Base-by-base conservation (phyloP, 140 eudicot genomes). In the Stevia rebaudiana region DNA sequence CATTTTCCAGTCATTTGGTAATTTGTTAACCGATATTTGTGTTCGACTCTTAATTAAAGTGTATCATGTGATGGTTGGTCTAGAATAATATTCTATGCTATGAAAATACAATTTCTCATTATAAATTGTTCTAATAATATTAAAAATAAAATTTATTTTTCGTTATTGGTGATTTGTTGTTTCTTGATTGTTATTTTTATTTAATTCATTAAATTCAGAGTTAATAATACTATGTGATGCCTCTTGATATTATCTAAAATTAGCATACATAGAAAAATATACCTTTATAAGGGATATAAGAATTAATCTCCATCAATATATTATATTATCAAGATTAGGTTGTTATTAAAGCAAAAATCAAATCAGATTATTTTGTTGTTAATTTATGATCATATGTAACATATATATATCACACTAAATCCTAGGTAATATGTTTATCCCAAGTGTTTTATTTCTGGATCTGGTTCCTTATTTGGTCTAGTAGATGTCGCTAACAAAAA, bases 241-340 rank as follows among this genome's bases (percentile, higher is more conserved):
- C 70, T 71, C 70, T 50, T 61, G 70, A 71, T 41, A 51, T 71
- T 24, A 71, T 71, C 76, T 62, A 28, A 62, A 39, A 62, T 71
- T 61, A 71, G 76, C 76, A 61, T 61, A 71, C 52, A 53, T 2
- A 41, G 57, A 55, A 55, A 62, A 25, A 28, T 62, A 28, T 40
- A 22, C 54, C 70, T 50, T 61, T 23, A 28, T 7, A 15, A 60
- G 43, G 43, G 52, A 47, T 70, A 46, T 22, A 30, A 4, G 9
- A 61, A 49, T 23, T 35, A 24, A 15, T 37, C 6, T 61, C 63
- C 31, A 71, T 50, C 31, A 71, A 24, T 59, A 24, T 28, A 28
- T 1, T 28, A 47, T 48, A 68, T 17, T 43, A 48, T 31, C 36
- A 49, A 9, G 56, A 68, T 42, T 30, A 11, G 15, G 28, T 40